phyloP scores from a whole-genome alignment of 2,329 filamentous ascomycete genomes.

The Diaporthe velutina region DNA sequence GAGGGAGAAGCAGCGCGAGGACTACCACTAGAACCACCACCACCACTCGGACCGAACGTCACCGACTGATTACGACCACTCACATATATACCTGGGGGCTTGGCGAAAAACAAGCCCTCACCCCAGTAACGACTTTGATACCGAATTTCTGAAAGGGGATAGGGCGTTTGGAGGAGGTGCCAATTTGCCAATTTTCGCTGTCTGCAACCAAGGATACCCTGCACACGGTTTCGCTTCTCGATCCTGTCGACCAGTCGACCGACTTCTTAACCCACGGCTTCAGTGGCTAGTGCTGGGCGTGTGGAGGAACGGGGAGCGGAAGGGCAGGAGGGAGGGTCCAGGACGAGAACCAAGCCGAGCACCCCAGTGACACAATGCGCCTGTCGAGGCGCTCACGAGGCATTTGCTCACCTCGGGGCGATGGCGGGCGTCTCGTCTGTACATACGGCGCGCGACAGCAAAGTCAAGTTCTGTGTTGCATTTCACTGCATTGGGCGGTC shows the following conservation, averaged over 20 bases:
- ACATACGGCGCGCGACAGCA: slow-evolving; percentile 28
- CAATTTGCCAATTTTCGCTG: slow-evolving; percentile 35
- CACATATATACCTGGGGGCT: slow-evolving; percentile 34
- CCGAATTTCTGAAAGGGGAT: slow-evolving; percentile 36
- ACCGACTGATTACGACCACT: slow-evolving; percentile 35
- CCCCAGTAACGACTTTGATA: slow-evolving; percentile 39
- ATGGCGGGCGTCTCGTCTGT: slow-evolving; percentile 16
- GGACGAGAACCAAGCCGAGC: slow-evolving; percentile 22
- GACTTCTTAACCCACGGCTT: slow-evolving; percentile 21
- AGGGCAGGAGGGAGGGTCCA: slow-evolving; percentile 13
- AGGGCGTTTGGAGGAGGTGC: slow-evolving; percentile 38
- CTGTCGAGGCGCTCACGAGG: neutral
- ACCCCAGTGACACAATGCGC: slow-evolving; percentile 25
- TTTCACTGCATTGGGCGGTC: slow-evolving; percentile 34
- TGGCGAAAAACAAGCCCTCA: slow-evolving; percentile 25
- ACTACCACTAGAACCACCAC: slow-evolving; percentile 46
- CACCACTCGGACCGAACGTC: slow-evolving; percentile 24
- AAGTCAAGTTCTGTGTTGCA: slow-evolving; percentile 29
- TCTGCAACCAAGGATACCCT: slow-evolving; percentile 39
- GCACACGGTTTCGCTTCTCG: slow-evolving; percentile 35
- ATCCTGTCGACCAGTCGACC: slow-evolving; percentile 38
- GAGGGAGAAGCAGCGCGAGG: slow-evolving; percentile 82
- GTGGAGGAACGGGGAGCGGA: slow-evolving; percentile 6
- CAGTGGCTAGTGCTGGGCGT: slow-evolving; percentile 4
- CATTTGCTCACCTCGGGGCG: neutral